Evolutionary conservation across 352 stramenopile genomes (phyloP), one percentile per base, ranked within the genome.

Genomic region (Globisporangium emineosum): DNA sequence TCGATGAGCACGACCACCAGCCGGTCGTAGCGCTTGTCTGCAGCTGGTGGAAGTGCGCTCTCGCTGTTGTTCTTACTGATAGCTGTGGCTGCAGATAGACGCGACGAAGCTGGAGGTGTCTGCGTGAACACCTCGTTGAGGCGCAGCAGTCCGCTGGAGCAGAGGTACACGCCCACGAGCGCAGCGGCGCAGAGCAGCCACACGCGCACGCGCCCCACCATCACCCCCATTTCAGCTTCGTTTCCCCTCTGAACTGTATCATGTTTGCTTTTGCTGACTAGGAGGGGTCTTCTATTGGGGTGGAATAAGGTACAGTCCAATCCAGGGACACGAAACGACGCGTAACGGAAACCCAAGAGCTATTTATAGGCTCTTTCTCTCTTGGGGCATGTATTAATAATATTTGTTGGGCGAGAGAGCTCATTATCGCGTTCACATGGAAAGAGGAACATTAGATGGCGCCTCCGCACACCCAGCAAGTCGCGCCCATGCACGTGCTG

Each of bases 1-100:
- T 97, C 89, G 63, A 97, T 89, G 9, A 97, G 76, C 51, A 97
- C 86, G 63, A 97, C 65, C 23, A 97, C 83, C 8, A 97, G 67
- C 12, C 89, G 81, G 58, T 92, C 89, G 54, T 91, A 97, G 8
- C 57, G 63, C 64, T 50, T 55, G n/a, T 35, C 19, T 7, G 33
- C 59, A 57, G 27, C 21, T 64, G 55, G 69, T 23, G 29, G 68
- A n/a, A 7, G 67, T 50, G 35, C 50, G 65, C 27, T 15, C 23
- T 51, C 17, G 10, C 10, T 33, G 12, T 15, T 17, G 27, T 17
- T 57, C 3, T 40, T 45, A 56, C 21, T 17, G 51, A 33, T 7
- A 25, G 13, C 5, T 5, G 29, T 15, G 33, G 27, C 32, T 40
- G 51, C 5, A 13, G 37, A n/a, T n/a, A n/a, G n/a, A n/a, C n/a